phyloP scores from a whole-genome alignment of 306 rosid genomes.

The Carpinus fangiana region DNA sequence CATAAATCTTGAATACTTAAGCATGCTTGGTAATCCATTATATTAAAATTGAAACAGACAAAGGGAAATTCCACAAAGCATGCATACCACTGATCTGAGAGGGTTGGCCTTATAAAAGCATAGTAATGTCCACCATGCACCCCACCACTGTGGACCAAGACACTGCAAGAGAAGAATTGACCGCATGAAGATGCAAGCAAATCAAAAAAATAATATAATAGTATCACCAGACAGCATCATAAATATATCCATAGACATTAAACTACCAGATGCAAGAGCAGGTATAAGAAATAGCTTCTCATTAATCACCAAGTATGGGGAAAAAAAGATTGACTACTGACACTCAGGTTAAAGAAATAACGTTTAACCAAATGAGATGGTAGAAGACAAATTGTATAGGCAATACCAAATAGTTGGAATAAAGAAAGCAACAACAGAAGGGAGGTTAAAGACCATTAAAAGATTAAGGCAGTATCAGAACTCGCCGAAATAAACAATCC shows the following conservation, averaged over 20 bases:
- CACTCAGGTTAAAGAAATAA: not conserved
- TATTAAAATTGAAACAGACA: not conserved
- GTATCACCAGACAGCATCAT: not conserved
- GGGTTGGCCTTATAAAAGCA: slow-evolving; percentile 87
- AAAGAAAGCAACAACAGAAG: not conserved
- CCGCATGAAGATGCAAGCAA: not conserved
- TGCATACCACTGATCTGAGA: slow-evolving; percentile 86
- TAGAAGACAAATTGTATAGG: not conserved
- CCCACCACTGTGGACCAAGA: slow-evolving; percentile 94
- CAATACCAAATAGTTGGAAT: not conserved
- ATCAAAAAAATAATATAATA: not conserved
- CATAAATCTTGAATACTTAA: not conserved
- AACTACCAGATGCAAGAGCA: not conserved
- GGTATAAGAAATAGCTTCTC: not conserved
- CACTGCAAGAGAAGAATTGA: slow-evolving; percentile 57
- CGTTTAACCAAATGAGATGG: not conserved
- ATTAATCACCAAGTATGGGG: not conserved
- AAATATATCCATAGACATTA: not conserved
- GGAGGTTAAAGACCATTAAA: not conserved
- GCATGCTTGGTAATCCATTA: not conserved
- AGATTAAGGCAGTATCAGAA: not conserved
- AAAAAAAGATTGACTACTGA: not conserved
- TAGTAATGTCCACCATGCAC: slow-evolving; percentile 97
- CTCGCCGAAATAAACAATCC: not conserved
- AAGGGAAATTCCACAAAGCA: not conserved